Conservation (phyloP, 2,329 filamentous ascomycete genomes). For the Calonectria henricotiae region DNA sequence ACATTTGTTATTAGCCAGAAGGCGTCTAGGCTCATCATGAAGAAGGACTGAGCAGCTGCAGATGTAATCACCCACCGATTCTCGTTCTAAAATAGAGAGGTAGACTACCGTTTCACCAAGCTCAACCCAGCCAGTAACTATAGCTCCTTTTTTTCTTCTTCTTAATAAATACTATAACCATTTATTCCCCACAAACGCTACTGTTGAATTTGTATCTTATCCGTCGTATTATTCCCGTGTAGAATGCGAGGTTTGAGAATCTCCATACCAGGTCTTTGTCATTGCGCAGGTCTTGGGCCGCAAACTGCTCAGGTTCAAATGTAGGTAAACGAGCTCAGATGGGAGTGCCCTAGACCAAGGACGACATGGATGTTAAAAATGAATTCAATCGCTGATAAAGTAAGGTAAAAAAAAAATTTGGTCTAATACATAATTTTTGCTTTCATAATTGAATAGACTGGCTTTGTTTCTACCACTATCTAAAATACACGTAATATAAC, state of each 20-base stretch:
- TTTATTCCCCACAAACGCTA: too few species aligned
- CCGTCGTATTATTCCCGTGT: background rate
- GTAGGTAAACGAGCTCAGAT: background rate
- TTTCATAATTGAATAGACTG: constrained; percentile 3
- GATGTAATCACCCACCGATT: background rate
- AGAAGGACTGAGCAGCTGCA: background rate
- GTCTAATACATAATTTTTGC: background rate
- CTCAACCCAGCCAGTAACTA: background rate
- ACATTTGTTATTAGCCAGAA: constrained; percentile 45
- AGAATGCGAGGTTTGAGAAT: background rate
- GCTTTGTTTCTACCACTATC: background rate
- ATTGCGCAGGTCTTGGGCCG: background rate
- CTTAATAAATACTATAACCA: background rate
- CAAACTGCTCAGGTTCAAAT: background rate
- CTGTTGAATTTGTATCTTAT: background rate
- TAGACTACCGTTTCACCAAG: background rate
- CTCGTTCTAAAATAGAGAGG: background rate
- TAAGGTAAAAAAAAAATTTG: background rate
- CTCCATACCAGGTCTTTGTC: background rate
- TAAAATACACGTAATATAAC: constrained; percentile 2
- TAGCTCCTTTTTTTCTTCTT: background rate
- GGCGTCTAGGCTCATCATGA: constrained; percentile 27
- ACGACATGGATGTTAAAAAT: background rate
- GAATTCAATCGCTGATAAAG: background rate
- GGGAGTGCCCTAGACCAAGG: background rate